Conservation (phyloP, 75 land plant species). For the Cunninghamia lanceolata region DNA sequence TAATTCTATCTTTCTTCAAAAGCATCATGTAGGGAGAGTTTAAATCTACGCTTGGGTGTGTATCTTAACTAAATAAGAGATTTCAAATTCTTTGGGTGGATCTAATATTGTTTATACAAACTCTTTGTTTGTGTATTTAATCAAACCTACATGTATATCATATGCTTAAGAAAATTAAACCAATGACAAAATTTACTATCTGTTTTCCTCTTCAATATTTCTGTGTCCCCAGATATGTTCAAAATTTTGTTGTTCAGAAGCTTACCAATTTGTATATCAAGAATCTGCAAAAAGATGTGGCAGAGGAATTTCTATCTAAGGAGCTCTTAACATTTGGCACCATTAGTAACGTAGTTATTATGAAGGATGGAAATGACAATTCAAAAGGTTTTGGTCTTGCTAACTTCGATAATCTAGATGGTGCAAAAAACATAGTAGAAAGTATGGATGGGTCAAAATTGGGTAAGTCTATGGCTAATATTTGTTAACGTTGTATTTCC, state of each 20-base stretch:
- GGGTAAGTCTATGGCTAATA: conserved; percentile 27
- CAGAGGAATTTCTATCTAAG: conserved; percentile 46
- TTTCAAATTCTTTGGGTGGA: too few relatives aligned
- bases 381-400: conserved; percentile 77
- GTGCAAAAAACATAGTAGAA: conserved; percentile 51
- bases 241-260: conserved; percentile 32
- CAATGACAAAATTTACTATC: too few relatives aligned
- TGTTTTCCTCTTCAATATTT: not conserved
- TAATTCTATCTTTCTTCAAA: too few relatives aligned
- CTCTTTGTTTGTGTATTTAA: too few relatives aligned
- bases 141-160: too few relatives aligned
- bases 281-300: conserved; percentile 51
- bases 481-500: not conserved
- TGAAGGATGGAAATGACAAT: conserved; percentile 50
- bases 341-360: conserved; percentile 39
- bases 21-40: not conserved
- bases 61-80: too few relatives aligned
- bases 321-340: conserved; percentile 59
- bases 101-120: too few relatives aligned
- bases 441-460: conserved; percentile 48
- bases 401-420: too few relatives aligned
- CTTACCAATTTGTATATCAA: conserved; percentile 68
- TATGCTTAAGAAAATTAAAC: too few relatives aligned
- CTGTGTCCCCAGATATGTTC: conserved; percentile 43
- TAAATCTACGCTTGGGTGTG: too few relatives aligned